Evolutionary conservation across 352 stramenopile species (phyloP).

Genomic region (Phytophthora litchii): DNA sequence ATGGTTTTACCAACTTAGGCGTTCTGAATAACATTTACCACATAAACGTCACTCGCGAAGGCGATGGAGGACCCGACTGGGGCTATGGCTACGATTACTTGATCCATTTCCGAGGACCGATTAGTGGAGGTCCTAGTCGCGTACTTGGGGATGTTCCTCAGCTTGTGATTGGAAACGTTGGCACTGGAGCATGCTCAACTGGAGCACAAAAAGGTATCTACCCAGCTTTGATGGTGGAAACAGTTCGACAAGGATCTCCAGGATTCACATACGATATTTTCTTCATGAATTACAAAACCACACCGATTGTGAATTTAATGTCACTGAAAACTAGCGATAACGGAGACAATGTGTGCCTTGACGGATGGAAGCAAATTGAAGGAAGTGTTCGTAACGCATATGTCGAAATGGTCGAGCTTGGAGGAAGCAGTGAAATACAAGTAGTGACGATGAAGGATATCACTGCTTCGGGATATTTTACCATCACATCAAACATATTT

Average conservation of each 20-base stretch:
- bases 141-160: slow-evolving; percentile 63
- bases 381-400: slow-evolving; percentile 52
- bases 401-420: slow-evolving; percentile 50
- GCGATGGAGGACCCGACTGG: slow-evolving; percentile 66
- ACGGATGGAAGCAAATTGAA: slow-evolving; percentile 37
- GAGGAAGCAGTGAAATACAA: slow-evolving; percentile 72
- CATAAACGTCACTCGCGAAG: slow-evolving; percentile 67
- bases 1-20: slow-evolving; percentile 56
- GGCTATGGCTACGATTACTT: slow-evolving; percentile 84
- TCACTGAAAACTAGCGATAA: slow-evolving; percentile 40
- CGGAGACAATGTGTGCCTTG: slow-evolving; percentile 4
- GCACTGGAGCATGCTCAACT: slow-evolving; percentile 40
- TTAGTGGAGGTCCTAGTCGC: slow-evolving; percentile 58
- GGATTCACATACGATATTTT: slow-evolving; percentile 82
- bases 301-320: slow-evolving; percentile 39
- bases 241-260: slow-evolving; percentile 56
- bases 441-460: slow-evolving; percentile 47
- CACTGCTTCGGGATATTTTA: slow-evolving; percentile 34
- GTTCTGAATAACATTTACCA: slow-evolving; percentile 38
- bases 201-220: slow-evolving; percentile 42
- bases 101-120: slow-evolving; percentile 63
- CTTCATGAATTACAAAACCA: slow-evolving; percentile 55
- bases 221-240: slow-evolving; percentile 73
- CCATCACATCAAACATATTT: slow-evolving; percentile 65
- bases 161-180: slow-evolving; percentile 62